Evolutionary conservation across 2,329 filamentous ascomycete species (phyloP).

Genomic region (Diaporthe sp.): DNA sequence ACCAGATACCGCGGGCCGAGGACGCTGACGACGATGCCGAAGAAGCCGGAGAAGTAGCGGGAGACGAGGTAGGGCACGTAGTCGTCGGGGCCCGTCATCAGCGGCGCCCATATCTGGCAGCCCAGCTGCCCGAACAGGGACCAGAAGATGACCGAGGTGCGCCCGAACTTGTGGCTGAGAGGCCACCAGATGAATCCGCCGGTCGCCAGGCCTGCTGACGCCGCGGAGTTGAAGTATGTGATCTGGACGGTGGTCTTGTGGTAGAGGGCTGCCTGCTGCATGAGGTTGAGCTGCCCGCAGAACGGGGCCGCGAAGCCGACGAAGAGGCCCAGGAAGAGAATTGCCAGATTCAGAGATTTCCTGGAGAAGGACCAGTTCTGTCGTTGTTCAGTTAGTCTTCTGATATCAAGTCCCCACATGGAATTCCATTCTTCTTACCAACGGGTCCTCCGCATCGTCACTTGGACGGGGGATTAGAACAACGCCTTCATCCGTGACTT

Average conservation of each 20-base stretch:
- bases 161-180: constrained; percentile 52
- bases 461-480: constrained; percentile 55
- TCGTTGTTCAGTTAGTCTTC: not conserved
- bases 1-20: constrained; percentile 56
- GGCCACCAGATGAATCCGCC: constrained; percentile 56
- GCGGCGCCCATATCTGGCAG: constrained; percentile 54
- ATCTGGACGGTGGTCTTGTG: constrained; percentile 50
- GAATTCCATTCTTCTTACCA: constrained; percentile 44
- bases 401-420: not conserved
- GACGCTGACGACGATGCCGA: constrained; percentile 54
- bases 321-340: constrained; percentile 53
- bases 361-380: constrained; percentile 51
- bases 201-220: constrained; percentile 54
- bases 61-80: constrained; percentile 55
- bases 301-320: constrained; percentile 52
- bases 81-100: constrained; percentile 51
- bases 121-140: constrained; percentile 51
- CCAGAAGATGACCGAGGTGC: constrained; percentile 56
- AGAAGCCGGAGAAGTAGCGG: constrained; percentile 55
- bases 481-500: constrained; percentile 47
- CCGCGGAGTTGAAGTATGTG: constrained; percentile 52
- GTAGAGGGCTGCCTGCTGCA: constrained; percentile 52
- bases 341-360: constrained; percentile 50
- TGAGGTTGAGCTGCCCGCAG: constrained; percentile 52
- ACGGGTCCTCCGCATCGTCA: constrained; percentile 50